These are phyloP conservation scores for Bolboschoenus planiculmis DNA, from an alignment of 176 grass and related monocot genomes.

Conservation along the genomic window DNA sequence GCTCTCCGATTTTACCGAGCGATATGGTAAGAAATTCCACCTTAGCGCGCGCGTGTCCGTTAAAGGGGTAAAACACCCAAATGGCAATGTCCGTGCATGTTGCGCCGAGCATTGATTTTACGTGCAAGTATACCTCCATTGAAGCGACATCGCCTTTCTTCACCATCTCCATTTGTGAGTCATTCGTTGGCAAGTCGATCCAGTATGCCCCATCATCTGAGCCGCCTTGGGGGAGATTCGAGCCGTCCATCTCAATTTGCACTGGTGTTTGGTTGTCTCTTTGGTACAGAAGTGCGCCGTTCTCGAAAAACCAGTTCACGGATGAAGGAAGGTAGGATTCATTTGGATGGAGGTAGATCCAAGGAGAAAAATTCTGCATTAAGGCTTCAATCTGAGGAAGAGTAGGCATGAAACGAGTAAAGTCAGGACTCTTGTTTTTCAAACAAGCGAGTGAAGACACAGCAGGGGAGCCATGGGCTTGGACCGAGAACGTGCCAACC, in stretches of 20 bases:
- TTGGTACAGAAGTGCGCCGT: constrained; percentile 65
- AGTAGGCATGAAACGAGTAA: constrained; percentile 51
- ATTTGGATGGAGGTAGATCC: constrained; percentile 57
- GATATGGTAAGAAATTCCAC: constrained; percentile 33
- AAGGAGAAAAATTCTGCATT: constrained; percentile 59
- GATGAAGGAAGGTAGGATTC: constrained; percentile 62
- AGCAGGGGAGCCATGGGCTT: constrained; percentile 8
- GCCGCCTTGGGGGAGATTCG: constrained; percentile 67
- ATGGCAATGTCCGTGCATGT: constrained; percentile 64
- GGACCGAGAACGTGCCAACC: constrained; percentile 45
- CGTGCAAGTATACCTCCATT: constrained; percentile 56
- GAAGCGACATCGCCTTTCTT: constrained; percentile 58
- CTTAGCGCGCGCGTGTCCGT: constrained; percentile 66
- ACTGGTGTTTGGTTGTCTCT: constrained; percentile 41
- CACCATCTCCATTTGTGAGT: constrained; percentile 23
- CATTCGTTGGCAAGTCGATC: constrained; percentile 66
- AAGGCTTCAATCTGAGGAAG: constrained; percentile 46
- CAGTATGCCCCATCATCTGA: constrained; percentile 67
- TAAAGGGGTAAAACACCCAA: constrained; percentile 88
- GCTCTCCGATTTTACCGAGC: constrained; percentile 67
- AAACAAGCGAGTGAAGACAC: constrained; percentile 39
- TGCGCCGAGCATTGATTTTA: constrained; percentile 74
- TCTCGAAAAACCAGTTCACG: constrained; percentile 73
- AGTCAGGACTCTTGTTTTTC: constrained; percentile 44
- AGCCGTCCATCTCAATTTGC: constrained; percentile 47